Evolutionary conservation across 257 asterid genomes (phyloP), one percentile per base, ranked within the genome.

Genomic region (Primulina tabacum): DNA sequence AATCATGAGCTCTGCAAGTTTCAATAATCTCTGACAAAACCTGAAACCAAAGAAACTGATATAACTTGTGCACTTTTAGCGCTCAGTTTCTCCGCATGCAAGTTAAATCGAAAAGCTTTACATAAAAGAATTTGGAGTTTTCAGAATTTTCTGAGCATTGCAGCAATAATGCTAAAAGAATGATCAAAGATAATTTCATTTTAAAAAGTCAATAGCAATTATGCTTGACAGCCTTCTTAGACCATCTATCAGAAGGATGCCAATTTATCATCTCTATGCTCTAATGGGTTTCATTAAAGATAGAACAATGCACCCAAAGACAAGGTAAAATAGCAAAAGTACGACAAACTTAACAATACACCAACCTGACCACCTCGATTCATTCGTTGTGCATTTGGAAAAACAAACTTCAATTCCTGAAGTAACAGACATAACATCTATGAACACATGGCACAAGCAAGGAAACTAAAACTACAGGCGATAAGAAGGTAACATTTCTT

Each of bases 361-460:
- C 94, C 40, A 76, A 90, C 99, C 99, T 88, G 96, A 78, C 96
- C 89, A 82, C 99, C 99, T 71, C 96, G 95, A 68, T 90, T 93
- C 96, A 90, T 89, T 37, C 95, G 73, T 69, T 79, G 87, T 60
- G 99, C 87, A 90, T 89, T 90, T 61, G 96, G 99, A 73, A 93
- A 90, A 20, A 93, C 95, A 68, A 90, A 21, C 76, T 89, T 93
- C 86, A 93, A 65, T 70, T 93, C 99, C 99, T 90, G 73, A 28
- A 78, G 16, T 62, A 63, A 64, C 62, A 68, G 59, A 58, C 21
- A 62, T 2, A 57, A 68, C n/a, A 14, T 32, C 40, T 32, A 37
- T 61, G 56, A 30, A 43, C 21, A 20, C 62, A 50, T 7, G 40
- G 14, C 17, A 75, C 37, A 21, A 53, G 28, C 61, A 24, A 53